Conservation (phyloP, 2,329 filamentous ascomycete species). For the Nemania sp. region DNA sequence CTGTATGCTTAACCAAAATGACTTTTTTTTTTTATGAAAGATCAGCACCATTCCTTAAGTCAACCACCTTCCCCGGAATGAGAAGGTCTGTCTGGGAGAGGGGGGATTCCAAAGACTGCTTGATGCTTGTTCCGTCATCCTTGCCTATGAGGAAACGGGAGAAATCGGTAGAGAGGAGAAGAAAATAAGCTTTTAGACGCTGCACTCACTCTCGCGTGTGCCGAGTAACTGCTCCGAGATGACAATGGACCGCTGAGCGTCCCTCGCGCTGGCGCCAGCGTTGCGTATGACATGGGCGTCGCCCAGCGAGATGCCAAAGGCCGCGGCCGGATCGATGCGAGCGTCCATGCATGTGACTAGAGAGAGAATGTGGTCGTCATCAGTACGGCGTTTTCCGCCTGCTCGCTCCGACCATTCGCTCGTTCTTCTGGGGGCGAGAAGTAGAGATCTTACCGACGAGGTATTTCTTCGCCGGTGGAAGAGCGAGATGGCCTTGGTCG, state of each 20-base stretch:
- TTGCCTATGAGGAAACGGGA: no score
- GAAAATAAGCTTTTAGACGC: neutral
- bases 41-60: neutral
- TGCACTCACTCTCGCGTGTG: constrained; percentile 62
- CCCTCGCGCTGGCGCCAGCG: constrained; percentile 67
- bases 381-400: neutral
- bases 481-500: constrained; percentile 66
- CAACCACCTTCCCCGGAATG: no score
- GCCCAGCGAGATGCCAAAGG: constrained; percentile 72
- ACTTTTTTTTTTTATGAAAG: constrained; percentile 42
- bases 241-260: constrained; percentile 74
- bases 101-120: no score
- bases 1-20: constrained; percentile 74
- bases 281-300: constrained; percentile 82
- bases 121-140: no score
- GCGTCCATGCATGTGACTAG: constrained; percentile 83
- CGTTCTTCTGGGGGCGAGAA: neutral
- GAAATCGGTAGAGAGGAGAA: no score
- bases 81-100: no score
- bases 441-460: constrained; percentile 55
- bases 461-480: constrained; percentile 73
- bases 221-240: constrained; percentile 81
- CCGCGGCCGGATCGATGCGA: constrained; percentile 68
- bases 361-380: constrained; percentile 2
- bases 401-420: neutral